Conservation (phyloP, 768 basidiomycete species). For the Suillus discolor region DNA sequence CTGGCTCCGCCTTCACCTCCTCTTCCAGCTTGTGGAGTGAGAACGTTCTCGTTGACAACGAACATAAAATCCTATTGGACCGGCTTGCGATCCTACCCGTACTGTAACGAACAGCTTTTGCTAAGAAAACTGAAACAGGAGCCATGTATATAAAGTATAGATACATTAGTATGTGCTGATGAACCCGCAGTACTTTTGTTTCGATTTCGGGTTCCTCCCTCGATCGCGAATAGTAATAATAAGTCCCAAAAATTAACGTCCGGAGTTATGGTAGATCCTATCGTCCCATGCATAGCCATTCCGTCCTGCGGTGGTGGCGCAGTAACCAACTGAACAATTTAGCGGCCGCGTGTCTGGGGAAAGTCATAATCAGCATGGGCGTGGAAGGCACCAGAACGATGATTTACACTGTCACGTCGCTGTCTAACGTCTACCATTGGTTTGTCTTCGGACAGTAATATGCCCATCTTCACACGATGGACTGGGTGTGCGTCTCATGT, state of each 20-base stretch:
- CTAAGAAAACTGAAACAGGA: too few species aligned
- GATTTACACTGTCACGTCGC: constrained; percentile 18
- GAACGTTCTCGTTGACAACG: neutral
- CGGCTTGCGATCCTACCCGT: neutral
- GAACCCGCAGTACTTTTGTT: constrained; percentile 6
- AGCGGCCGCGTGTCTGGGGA: constrained; percentile 31
- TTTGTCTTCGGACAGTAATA: constrained; percentile 36
- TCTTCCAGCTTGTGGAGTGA: constrained; percentile 9
- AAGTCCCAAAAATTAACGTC: constrained; percentile 26
- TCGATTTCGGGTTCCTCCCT: neutral
- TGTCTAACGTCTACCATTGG: constrained; percentile 22
- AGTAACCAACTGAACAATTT: constrained; percentile 17
- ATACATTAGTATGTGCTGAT: constrained; percentile 6
- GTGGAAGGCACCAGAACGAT: too few species aligned
- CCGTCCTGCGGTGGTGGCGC: constrained; percentile 26
- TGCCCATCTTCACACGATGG: constrained; percentile 33
- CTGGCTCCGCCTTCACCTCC: neutral
- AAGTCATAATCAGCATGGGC: constrained; percentile 18
- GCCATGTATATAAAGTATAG: constrained; percentile 1
- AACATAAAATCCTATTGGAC: neutral
- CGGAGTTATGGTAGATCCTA: constrained; percentile 26
- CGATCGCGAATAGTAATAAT: constrained; percentile 3
- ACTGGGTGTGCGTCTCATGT: constrained; percentile 34
- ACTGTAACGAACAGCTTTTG: neutral
- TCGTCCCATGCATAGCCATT: constrained; percentile 20